Evolutionary conservation across 208 protist genomes (phyloP).

Genomic region (Naegleria lovaniensis): DNA sequence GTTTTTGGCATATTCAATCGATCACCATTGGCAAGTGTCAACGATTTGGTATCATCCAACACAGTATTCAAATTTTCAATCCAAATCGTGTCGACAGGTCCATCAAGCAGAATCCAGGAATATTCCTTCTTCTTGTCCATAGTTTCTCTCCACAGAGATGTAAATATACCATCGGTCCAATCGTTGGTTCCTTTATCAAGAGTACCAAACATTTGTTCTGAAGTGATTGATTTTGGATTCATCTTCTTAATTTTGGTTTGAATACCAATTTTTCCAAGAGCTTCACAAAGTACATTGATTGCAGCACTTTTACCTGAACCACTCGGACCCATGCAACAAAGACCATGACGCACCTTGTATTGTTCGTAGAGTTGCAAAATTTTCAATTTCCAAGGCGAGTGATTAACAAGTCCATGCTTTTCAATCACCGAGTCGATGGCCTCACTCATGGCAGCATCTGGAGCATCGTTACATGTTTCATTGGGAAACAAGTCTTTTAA

Average conservation of each 20-base stretch:
- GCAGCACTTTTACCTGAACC: conserved; percentile 63
- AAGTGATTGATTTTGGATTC: conserved; percentile 76
- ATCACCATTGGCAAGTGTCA: conserved; percentile 74
- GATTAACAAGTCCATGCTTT: conserved; percentile 41
- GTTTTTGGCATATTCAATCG: conserved; percentile 56
- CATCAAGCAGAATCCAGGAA: conserved; percentile 93
- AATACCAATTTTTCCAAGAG: conserved; percentile 39
- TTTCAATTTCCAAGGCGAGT: conserved; percentile 57
- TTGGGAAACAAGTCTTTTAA: conserved; percentile 72
- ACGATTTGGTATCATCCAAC: conserved; percentile 74
- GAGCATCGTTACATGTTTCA: conserved; percentile 32
- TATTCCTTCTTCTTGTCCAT: conserved; percentile 74
- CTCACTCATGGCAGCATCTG: conserved; percentile 44
- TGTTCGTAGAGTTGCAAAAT: conserved; percentile 76
- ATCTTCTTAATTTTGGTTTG: conserved; percentile 52
- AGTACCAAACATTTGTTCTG: conserved; percentile 73
- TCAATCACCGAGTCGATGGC: conserved; percentile 40
- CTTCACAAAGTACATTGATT: conserved; percentile 46
- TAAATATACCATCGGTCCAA: conserved; percentile 97
- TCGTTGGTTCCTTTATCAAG: conserved; percentile 92
- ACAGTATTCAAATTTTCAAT: conserved; percentile 84
- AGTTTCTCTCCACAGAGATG: conserved; percentile 68
- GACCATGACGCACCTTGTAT: conserved; percentile 62
- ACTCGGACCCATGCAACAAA: conserved; percentile 63
- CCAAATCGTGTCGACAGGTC: conserved; percentile 79